A percentile compares a stretch with the other conserved stretches of the same genome.
Conservation (phyloP, 805 yeast species). For the Kuraishia borneana region DNA sequence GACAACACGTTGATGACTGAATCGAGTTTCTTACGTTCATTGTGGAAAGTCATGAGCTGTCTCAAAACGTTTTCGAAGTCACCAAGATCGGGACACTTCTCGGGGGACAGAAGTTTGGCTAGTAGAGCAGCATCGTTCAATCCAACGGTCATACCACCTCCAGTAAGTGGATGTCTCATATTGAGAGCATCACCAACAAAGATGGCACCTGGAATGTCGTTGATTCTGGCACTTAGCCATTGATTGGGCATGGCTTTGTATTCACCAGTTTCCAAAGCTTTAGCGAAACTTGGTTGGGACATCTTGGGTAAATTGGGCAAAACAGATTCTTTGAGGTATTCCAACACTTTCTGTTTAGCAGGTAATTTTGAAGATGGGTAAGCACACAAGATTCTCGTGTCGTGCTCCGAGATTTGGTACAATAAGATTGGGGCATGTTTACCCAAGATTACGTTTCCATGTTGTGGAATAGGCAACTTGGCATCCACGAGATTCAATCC, state of each 20-base stretch:
- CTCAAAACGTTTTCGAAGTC: constrained; percentile 47
- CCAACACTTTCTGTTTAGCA: constrained; percentile 37
- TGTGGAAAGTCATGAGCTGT: constrained; percentile 58
- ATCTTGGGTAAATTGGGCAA: constrained; percentile 57
- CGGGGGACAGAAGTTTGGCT: constrained; percentile 48
- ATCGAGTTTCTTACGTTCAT: constrained; percentile 66
- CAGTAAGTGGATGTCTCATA: constrained; percentile 97
- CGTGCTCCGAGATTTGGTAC: constrained; percentile 75
- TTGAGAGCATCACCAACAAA: constrained; percentile 89
- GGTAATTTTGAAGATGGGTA: constrained; percentile 69
- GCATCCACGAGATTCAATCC: constrained; percentile 74
- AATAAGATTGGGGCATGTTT: constrained; percentile 79
- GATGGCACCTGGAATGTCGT: constrained; percentile 63
- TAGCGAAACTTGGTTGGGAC: constrained; percentile 54
- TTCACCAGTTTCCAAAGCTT: constrained; percentile 33
- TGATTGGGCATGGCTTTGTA: constrained; percentile 91
- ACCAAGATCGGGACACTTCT: constrained; percentile 38
- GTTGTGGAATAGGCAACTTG: constrained; percentile 56
- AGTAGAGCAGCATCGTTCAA: constrained; percentile 71
- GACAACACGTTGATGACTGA: constrained; percentile 85
- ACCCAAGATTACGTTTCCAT: constrained; percentile 88
- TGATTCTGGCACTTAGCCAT: constrained; percentile 68
- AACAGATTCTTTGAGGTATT: constrained; percentile 50
- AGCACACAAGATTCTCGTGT: constrained; percentile 86
- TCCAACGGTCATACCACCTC: constrained; percentile 99